Conservation (phyloP, 441 rosid species). For the Rhodomyrtus psidioides region DNA sequence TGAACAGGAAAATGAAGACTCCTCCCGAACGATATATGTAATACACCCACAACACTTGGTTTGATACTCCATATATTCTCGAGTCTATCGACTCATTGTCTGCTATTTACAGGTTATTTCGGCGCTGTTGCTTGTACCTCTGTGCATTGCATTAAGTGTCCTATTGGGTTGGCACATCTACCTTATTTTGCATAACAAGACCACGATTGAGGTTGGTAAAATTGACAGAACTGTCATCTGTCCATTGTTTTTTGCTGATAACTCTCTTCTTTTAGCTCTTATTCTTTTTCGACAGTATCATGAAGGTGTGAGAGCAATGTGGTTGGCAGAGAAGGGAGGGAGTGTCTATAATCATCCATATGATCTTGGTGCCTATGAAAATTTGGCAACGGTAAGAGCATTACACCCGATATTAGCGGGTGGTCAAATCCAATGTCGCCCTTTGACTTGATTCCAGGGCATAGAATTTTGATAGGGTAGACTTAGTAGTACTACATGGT, state of each 20-base stretch:
- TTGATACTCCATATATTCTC: conserved; percentile 4
- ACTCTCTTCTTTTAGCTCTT: not conserved
- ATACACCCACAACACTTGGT: conserved; percentile 7
- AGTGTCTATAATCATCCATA: conserved; percentile 78
- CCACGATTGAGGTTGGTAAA: conserved; percentile 66
- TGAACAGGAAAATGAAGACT: conserved; percentile 53
- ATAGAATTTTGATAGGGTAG: not conserved
- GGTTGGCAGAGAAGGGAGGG: conserved; percentile 93
- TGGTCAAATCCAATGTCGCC: not conserved
- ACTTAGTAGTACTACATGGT: not conserved
- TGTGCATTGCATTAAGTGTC: conserved; percentile 50
- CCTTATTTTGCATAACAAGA: conserved; percentile 75
- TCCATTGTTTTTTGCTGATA: not conserved
- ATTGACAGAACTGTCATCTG: not conserved
- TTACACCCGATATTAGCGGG: not conserved
- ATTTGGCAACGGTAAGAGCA: conserved; percentile 51
- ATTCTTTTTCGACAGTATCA: conserved; percentile 45
- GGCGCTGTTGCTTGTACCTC: conserved; percentile 58
- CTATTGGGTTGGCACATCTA: conserved; percentile 90
- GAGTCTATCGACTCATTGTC: not conserved
- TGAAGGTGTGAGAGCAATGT: conserved; percentile 93
- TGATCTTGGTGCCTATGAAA: conserved; percentile 65
- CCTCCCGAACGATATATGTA: conserved; percentile 67
- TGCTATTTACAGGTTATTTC: conserved; percentile 54
- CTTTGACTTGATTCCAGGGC: not conserved